Conservation (phyloP, 768 basidiomycete species). For the Hygrocybe coccinea region DNA sequence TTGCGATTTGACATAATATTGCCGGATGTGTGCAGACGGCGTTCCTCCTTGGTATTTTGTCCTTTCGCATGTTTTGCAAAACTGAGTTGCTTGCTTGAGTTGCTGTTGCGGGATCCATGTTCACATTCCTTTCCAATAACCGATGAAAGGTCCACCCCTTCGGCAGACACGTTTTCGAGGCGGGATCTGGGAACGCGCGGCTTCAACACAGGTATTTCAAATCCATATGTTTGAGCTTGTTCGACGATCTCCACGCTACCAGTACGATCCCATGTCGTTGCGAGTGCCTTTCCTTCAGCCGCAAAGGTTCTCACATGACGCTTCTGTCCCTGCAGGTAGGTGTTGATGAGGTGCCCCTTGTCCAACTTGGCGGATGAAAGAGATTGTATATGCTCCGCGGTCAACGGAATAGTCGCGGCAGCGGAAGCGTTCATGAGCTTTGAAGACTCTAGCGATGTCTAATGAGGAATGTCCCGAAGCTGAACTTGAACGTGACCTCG, state of each 20-base stretch:
- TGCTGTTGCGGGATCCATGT: too few species aligned
- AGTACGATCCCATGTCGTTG: conserved; percentile 26
- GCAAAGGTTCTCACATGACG: conserved; percentile 42
- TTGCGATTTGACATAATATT: too few species aligned
- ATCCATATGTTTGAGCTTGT: conserved; percentile 25
- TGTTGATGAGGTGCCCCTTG: conserved; percentile 37
- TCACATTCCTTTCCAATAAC: too few species aligned
- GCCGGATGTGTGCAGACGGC: too few species aligned
- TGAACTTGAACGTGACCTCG: too few species aligned
- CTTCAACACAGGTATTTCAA: conserved; percentile 54
- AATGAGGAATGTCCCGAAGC: too few species aligned
- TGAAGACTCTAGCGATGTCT: neutral
- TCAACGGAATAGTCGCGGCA: conserved; percentile 2
- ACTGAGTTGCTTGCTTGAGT: too few species aligned
- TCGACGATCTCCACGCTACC: conserved; percentile 6
- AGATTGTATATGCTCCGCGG: conserved; percentile 18
- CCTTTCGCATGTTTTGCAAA: too few species aligned
- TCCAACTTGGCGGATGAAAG: conserved; percentile 32
- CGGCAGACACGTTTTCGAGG: neutral
- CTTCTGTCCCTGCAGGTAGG: conserved; percentile 49
- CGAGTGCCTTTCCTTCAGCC: conserved; percentile 33
- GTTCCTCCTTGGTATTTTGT: too few species aligned
- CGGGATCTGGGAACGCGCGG: conserved; percentile 34
- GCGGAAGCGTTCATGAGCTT: neutral
- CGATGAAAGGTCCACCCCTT: too few species aligned